Base-by-base conservation (phyloP, 1,284 basidiomycete genomes). In the Microbotryum silenes-acaulis region DNA sequence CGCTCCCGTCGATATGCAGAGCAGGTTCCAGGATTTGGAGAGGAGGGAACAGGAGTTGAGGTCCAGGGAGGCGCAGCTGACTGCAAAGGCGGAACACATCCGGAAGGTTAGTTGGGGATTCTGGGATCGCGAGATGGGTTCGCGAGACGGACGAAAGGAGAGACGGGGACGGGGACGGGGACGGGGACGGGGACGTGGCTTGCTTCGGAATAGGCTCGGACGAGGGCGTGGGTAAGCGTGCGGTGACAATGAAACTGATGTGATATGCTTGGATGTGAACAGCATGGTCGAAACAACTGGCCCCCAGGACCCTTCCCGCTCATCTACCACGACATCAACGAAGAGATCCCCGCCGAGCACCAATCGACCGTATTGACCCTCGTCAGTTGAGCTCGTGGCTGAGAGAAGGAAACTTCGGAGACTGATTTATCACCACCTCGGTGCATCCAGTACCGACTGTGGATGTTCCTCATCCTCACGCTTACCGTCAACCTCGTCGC, bases 401-500 rank as follows among this genome's bases (percentile, higher is more conserved):
- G 16, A 18, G 16, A 42, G 37, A 6, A 3, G 14, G 14, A 42
- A 18, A 91, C 71, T 93, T 23, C 7, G 3, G 10, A 18, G 6
- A 18, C 20, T 16, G 91, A 90, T 84, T 91, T 48, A 83, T 88
- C 62, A 84, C 93, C 29, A 71, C n/a, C 47, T 94, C 68, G 85
- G 83, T 60, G 84, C 90, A 31, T 31, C 52, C 76, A 97, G 64
- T 94, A 89, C 75, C 68, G 71, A 56, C 71, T 78, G 23, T 78
- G 78, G 78, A 70, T 78, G 31, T 68, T 78, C 42, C 70, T 78
- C 23, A 66, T 85, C 16, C 81, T 76, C 23, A 91, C 91, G 2
- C 80, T 98, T 42, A 75, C 91, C 70, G 72, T 97, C 74, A 99
- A 99, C 79, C 82, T 97, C 79, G 80, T 97, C 53, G 89, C 88